phyloP scores from a whole-genome alignment of 2,329 filamentous ascomycete genomes.

The Penicillium hesseltinei region DNA sequence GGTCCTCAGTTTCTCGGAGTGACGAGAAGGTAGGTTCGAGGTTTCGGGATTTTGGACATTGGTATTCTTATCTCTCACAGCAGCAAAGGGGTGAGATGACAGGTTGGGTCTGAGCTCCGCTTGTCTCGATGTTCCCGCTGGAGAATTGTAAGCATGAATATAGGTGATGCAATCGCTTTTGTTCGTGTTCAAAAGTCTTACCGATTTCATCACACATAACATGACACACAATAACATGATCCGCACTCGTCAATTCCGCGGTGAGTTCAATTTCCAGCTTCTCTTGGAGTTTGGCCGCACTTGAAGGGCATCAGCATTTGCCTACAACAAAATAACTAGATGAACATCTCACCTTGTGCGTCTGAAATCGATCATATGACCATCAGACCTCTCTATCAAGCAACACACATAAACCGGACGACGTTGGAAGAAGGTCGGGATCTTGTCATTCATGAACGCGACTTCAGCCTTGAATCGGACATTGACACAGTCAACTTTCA shows the following conservation, averaged over 20 bases:
- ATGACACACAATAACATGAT: conserved; percentile 63
- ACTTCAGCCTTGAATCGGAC: conserved; percentile 66
- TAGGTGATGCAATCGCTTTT: background rate
- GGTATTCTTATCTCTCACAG: background rate
- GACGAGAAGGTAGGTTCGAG: background rate
- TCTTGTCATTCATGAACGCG: conserved; percentile 67
- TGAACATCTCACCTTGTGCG: conserved; percentile 51
- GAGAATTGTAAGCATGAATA: conserved; percentile 13
- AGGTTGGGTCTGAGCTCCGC: conserved; percentile 54
- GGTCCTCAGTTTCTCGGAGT: conserved; percentile 12
- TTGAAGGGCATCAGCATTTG: conserved; percentile 29
- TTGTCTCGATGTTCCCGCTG: conserved; percentile 57
- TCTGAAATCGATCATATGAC: conserved; percentile 66
- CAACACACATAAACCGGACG: conserved; percentile 69
- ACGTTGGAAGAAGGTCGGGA: conserved; percentile 61
- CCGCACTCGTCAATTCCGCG: conserved; percentile 53
- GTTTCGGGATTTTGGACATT: background rate
- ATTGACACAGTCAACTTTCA: conserved; percentile 46
- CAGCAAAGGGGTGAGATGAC: conserved; percentile 46
- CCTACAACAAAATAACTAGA: conserved; percentile 17
- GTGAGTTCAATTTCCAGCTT: conserved; percentile 61
- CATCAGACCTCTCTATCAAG: conserved; percentile 68
- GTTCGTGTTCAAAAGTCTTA: conserved; percentile 27
- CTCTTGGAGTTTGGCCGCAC: conserved; percentile 63
- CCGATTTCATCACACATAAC: conserved; percentile 84